Conservation (phyloP, 257 asterid species). For the Solanum sejunctum region DNA sequence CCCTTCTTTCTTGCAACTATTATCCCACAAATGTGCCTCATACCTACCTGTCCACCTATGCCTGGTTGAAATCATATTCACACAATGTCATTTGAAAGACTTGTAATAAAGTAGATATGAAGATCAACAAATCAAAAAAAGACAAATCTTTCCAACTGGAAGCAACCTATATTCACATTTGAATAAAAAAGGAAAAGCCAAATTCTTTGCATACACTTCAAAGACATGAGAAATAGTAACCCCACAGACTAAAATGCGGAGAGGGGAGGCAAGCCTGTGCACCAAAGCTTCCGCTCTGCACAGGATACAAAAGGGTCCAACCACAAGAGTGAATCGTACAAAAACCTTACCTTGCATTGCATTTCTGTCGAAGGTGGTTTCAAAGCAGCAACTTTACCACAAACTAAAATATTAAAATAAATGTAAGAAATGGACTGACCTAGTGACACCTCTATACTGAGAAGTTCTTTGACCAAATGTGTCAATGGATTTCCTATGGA, state of each 20-base stretch:
- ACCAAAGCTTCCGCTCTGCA: too few relatives aligned
- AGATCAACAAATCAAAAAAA: neutral
- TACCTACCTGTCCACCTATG: conserved; percentile 26
- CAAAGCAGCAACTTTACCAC: neutral
- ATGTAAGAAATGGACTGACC: conserved; percentile 23
- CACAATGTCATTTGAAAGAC: neutral
- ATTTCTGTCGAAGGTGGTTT: too few relatives aligned
- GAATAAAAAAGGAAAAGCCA: neutral
- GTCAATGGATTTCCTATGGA: conserved; percentile 85
- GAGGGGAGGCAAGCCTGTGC: too few relatives aligned
- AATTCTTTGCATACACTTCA: neutral
- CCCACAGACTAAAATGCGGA: neutral
- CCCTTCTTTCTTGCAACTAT: conserved; percentile 22
- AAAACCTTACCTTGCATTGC: too few relatives aligned
- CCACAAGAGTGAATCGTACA: too few relatives aligned
- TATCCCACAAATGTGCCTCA: conserved; percentile 25
- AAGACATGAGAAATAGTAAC: neutral
- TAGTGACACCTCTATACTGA: conserved; percentile 93
- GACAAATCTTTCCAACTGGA: neutral
- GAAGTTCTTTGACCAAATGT: conserved; percentile 97
- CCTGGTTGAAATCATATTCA: neutral
- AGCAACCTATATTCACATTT: neutral
- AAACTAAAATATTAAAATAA: neutral
- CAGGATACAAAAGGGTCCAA: too few relatives aligned
- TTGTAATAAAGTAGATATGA: neutral